Evolutionary conservation across 345 rosid species (phyloP).

Genomic region (Camelina hispida): DNA sequence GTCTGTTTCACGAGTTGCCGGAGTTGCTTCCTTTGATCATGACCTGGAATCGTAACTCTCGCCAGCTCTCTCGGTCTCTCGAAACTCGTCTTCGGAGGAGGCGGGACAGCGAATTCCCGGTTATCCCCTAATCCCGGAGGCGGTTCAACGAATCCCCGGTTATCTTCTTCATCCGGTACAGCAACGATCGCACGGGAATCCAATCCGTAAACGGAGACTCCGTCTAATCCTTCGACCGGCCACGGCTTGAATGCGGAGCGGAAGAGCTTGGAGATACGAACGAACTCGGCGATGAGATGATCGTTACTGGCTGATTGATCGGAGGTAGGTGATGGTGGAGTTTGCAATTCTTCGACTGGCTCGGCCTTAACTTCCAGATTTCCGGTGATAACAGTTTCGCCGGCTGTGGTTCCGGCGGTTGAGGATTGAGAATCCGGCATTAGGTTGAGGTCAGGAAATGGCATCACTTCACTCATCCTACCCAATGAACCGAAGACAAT

Average conservation of each 20-base stretch:
- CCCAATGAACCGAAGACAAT: not conserved
- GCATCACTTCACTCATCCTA: conserved; percentile 58
- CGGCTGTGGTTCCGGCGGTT: conserved; percentile 34
- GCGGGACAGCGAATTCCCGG: conserved; percentile 25
- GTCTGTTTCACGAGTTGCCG: conserved; percentile 63
- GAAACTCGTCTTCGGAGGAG: conserved; percentile 21
- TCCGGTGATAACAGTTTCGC: conserved; percentile 6
- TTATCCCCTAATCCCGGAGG: not conserved
- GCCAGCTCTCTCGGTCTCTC: conserved; percentile 71
- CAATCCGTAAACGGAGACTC: conserved; percentile 37
- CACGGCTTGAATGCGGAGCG: conserved; percentile 58
- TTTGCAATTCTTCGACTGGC: conserved; percentile 50
- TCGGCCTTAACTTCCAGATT: conserved; percentile 58
- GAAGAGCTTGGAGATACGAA: conserved; percentile 62
- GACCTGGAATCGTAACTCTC: conserved; percentile 52
- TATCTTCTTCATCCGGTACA: conserved; percentile 37
- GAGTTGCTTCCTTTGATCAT: conserved; percentile 52
- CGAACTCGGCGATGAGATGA: conserved; percentile 57
- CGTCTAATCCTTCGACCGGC: conserved; percentile 39
- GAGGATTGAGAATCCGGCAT: conserved; percentile 43
- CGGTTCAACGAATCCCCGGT: not conserved
- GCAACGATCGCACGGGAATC: conserved; percentile 64
- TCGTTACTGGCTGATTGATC: conserved; percentile 37
- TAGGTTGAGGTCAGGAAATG: conserved; percentile 73
- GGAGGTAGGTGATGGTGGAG: not conserved